Conservation (phyloP, 2,329 filamentous ascomycete genomes). For the Venturia effusa region DNA sequence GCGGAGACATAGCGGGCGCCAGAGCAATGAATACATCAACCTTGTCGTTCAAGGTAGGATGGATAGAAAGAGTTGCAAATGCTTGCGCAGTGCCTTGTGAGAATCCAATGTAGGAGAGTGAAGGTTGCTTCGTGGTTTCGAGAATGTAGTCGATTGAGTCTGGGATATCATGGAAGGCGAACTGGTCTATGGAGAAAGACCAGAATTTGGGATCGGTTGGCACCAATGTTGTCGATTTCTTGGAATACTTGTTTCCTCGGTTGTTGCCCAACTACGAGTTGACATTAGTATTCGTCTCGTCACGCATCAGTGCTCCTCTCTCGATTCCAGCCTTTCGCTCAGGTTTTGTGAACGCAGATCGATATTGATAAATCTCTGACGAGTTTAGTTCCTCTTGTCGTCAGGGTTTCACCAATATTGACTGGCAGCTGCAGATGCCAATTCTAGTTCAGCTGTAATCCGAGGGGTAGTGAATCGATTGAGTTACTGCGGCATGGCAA, state of each 20-base stretch:
- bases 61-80: constrained; percentile 85
- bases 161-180: constrained; percentile 94
- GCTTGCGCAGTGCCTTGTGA: constrained; percentile 95
- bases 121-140: constrained; percentile 67
- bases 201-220: constrained; percentile 74
- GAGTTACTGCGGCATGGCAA: constrained; percentile 15
- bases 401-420: no score
- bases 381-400: no score
- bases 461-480: no score
- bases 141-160: constrained; percentile 90
- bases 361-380: no score
- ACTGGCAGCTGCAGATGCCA: no score
- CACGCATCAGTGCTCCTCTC: background rate
- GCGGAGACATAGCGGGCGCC: constrained; percentile 91
- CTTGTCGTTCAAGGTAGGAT: constrained; percentile 83
- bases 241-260: constrained; percentile 97
- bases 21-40: constrained; percentile 94
- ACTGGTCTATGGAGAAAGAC: constrained; percentile 98
- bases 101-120: constrained; percentile 92
- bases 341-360: no score
- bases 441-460: no score
- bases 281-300: constrained; percentile 16
- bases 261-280: constrained; percentile 73
- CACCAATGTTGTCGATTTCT: constrained; percentile 71
- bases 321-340: no score